Evolutionary conservation across 2,329 filamentous ascomycete genomes (phyloP), one percentile per base, ranked within the genome.

Genomic region (Davidsoniella australis): DNA sequence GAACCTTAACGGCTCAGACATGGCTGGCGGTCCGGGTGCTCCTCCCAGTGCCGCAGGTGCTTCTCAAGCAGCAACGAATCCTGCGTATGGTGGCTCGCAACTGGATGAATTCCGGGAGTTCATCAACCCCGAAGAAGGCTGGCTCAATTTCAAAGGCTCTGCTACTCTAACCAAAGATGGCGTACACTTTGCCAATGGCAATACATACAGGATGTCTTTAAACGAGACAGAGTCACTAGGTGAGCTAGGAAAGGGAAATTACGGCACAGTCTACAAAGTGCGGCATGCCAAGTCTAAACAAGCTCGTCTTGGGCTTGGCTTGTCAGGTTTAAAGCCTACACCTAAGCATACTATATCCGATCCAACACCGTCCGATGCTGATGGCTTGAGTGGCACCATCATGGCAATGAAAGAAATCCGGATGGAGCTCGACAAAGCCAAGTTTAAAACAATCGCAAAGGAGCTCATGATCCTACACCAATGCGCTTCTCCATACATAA

Each of bases 371-470:
- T 67, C 66, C 4, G 33, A 39, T 23, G 9, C 24, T 2, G 48
- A 50, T 16, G 44, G 44, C 4, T 76, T 75, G 1, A 80, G 79
- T 0, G 87, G 89, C 16, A 76, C 84, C 45, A 72, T 94, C 53
- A 96, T 98, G 91, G 91, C 91, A 12, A 98, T 98, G 91, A 98
- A 98, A 63, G 91, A 98, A 65, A 93, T 98, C 58, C 78, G 91
- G 17, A 70, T 98, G 8, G 91, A 98, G 63, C 71, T 98, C 48
- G 91, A 98, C 59, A 91, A 98, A 63, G 82, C 86, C 55, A 98
- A 98, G 64, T 94, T 98, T 61, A 82, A 85, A 5, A 88, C 89
- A 37, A 98, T 98, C 60, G 82, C 96, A 58, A 98, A 96, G 76
- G 91, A 98, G 65, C 71, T 98, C 44, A 86, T 98, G 59, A 89